Evolutionary conservation across 768 basidiomycete species (phyloP), one percentile per base, ranked within the genome.

Genomic region (Trametes maxima): DNA sequence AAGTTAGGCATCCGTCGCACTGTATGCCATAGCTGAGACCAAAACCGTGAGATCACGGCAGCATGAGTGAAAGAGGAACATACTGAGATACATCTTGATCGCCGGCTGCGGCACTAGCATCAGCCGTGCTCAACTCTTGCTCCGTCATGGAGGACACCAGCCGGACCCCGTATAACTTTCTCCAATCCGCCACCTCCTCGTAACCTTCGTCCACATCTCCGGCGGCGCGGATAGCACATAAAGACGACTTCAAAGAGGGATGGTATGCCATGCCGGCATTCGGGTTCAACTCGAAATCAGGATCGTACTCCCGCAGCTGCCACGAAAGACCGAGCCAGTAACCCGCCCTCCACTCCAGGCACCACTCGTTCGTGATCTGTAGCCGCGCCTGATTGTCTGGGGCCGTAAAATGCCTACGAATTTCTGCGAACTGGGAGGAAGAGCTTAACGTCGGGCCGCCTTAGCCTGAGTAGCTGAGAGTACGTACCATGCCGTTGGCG

Each of bases 401-500:
- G n/a, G 33, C 42, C 12, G 42, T 5, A 5, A 45, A 4, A 5
- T 21, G 28, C 14, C 19, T 21, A 25, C 44, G n/a, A 3, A 36
- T 19, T 1, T 54, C 24, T 5, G 44, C 24, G 24, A 28, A 45
- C 54, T 54, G 42, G 24, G 16, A 47, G 13, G 12, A 47, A 14
- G 6, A 21, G 42, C 1, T 19, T 28, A 19, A 5, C 22, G 24
- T 7, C 21, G n/a, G 1, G 11, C 17, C 16, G 11, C 10, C 8
- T 14, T 1, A 21, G 19, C 4, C 16, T 42, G 13, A 13, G 2
- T 45, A 21, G 40, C 3, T 8, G 36, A 5, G 28, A 3, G 21
- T n/a, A 45, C 54, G 7, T 12, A 54, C 54, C 54, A 54, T 54
- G 28, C 54, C 54, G 43, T 54, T 54, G 5, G 54, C 54, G 14